Evolutionary conservation across 805 yeast genomes (phyloP), one percentile per base, ranked within the genome.

Genomic region (Candida maris): DNA sequence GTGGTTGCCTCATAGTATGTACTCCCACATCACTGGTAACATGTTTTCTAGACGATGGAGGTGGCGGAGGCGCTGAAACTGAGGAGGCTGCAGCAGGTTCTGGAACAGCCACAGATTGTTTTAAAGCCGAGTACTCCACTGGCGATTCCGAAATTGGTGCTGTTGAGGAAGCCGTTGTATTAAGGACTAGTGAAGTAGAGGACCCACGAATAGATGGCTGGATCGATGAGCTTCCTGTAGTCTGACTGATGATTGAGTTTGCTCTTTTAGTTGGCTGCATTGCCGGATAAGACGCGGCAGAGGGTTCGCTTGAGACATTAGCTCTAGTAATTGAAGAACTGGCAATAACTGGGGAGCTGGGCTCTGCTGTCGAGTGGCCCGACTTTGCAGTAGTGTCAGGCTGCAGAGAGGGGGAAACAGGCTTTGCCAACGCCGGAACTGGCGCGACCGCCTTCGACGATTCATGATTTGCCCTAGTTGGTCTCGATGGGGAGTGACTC

Each of bases 1-100:
- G 60, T 2, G 56, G 54, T 18, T 36, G 51, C 37, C 53, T 46
- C 5, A 35, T 19, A 9, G 35, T 34, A 3, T 41, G 5, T n/a
- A 27, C 16, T 13, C 45, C 20, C 26, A 44, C 21, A 26, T 52
- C 52, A 10, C 52, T 29, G 5, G 48, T 23, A 15, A 44, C 39
- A 34, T 58, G 62, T 35, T 56, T 60, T 48, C 65, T 59, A 1
- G 63, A 49, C 6, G 51, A 39, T 17, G 60, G 65, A 17, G 63
- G 67, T 16, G 64, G 66, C 25, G 63, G 67, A 17, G 64, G 65
- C 25, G 59, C 56, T 15, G 46, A 39, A 3, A 43, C 16, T 9
- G 44, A 21, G n/a, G 42, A 29, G 29, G 13, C 28, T 7, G 39
- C 29, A n/a, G 27, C 23, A 13, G 38, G 37, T 24, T 38, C 47